Percentiles rank a stretch among this genome's conserved stretches.
phyloP scores from a whole-genome alignment of 345 rosid species.

The Populus deltoides region DNA sequence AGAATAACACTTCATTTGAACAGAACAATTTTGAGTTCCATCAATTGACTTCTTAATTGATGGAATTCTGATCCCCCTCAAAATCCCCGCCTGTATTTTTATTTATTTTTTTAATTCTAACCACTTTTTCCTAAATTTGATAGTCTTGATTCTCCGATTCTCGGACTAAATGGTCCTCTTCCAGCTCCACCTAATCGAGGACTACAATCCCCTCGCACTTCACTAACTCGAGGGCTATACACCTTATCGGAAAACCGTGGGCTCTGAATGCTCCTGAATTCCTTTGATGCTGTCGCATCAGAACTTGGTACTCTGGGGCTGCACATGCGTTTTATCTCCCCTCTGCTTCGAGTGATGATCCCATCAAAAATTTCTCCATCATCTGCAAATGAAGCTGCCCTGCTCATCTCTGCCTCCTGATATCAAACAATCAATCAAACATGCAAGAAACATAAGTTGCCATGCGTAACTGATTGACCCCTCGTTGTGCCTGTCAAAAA shows the following conservation, averaged over 20 bases:
- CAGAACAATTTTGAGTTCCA: background rate
- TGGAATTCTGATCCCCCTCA: background rate
- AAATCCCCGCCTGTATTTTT: no score
- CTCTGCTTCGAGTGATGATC: conserved; percentile 27
- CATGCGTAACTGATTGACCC: background rate
- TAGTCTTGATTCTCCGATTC: conserved; percentile 44
- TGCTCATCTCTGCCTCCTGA: conserved; percentile 64
- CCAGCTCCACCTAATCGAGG: conserved; percentile 52
- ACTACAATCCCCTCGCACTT: conserved; percentile 49
- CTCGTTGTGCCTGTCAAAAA: background rate
- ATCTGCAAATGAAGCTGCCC: conserved; percentile 59
- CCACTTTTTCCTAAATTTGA: conserved; percentile 66
- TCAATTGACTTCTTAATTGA: background rate
- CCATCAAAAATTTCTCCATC: conserved; percentile 30
- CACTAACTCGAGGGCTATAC: conserved; percentile 54
- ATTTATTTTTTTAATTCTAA: conserved; percentile 13
- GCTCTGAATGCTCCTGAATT: conserved; percentile 49
- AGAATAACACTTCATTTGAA: background rate
- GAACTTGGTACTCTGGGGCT: conserved; percentile 13
- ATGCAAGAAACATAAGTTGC: background rate
- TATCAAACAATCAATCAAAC: conserved; percentile 6
- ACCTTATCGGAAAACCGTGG: conserved; percentile 59
- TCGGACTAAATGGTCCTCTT: conserved; percentile 61
- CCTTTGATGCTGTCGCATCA: conserved; percentile 44
- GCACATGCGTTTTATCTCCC: conserved; percentile 22